These are phyloP conservation scores for Neonectria neomacrospora DNA, from an alignment of 2,329 filamentous ascomycete species.

Conservation along the genomic window DNA sequence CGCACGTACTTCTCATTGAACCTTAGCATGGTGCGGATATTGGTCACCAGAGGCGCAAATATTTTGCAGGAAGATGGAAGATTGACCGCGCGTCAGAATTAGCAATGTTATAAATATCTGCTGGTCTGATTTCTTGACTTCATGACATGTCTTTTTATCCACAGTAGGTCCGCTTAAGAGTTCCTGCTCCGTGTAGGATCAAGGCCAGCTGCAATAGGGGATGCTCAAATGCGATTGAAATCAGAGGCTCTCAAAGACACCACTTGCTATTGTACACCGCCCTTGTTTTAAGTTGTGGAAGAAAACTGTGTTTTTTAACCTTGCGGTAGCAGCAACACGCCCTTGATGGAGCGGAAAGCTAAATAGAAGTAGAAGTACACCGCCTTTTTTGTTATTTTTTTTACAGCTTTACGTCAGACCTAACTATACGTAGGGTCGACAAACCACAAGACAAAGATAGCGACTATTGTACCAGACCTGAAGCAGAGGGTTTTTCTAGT, in stretches of 20 bases:
- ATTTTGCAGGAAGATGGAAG: neutral
- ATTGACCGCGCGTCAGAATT: neutral
- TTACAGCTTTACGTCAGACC: too few species aligned
- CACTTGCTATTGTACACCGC: neutral
- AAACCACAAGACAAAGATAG: neutral
- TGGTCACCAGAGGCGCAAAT: neutral
- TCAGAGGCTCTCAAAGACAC: neutral
- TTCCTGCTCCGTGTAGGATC: too few species aligned
- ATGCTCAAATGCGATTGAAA: neutral
- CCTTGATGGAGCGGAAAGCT: too few species aligned
- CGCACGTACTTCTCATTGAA: neutral
- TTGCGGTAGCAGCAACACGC: too few species aligned
- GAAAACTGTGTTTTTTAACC: too few species aligned
- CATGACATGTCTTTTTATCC: neutral
- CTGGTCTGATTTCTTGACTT: too few species aligned
- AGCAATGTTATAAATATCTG: neutral
- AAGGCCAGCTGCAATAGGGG: too few species aligned
- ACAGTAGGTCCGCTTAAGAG: too few species aligned
- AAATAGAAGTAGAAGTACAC: too few species aligned
- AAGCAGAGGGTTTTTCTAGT: conserved; percentile 16
- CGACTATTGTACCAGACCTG: neutral
- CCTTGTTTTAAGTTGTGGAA: too few species aligned
- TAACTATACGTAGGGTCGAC: too few species aligned
- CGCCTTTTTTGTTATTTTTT: too few species aligned
- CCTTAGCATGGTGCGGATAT: neutral